Evolutionary conservation across 75 land plant genomes (phyloP), one percentile per base, ranked within the genome.

Genomic region (Pinus tabuliformis): DNA sequence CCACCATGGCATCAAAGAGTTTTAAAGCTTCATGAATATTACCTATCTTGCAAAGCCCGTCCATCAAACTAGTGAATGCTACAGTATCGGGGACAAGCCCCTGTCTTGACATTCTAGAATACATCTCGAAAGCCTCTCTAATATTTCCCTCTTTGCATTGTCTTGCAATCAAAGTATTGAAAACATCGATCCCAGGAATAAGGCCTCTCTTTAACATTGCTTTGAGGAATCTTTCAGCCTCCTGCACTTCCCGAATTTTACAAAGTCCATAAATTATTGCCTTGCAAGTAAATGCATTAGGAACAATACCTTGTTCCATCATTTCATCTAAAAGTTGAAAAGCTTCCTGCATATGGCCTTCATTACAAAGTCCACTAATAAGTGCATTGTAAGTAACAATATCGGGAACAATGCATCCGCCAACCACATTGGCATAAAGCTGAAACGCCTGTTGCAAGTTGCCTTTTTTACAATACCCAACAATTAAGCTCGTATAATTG

Each of bases 301-400:
- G 87, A 26, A 54, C 6, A 52, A 86, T 57, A 22, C 79, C 79
- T 54, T 16, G 37, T 4, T 72, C 73, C 59, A 57, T 9, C 73
- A 82, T 83, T 62, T 86, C 81, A 76, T 76, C 72, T 24, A 78
- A 22, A 58, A 83, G 70, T 59, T 75, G 54, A 56, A 76, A 79
- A n/a, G 86, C 89, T 70, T 78, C 78, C 22, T 59, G 39, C 4
- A 70, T 77, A 17, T 75, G 20, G 9, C 85, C 81, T 20, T 33
- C 65, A 59, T 73, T 83, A 65, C 90, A 88, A 36, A 83, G 74
- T 8, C 85, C 88, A 79, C 82, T 75, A 20, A 87, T 77, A 57
- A 84, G 76, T 60, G 72, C 72, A 49, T 75, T 79, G 76, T 71
- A 85, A 73, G 81, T 79, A 26, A 79, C 21, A 49, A 78, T 49